Percentiles rank a stretch among this genome's conserved stretches.
Conservation (phyloP, 2,329 filamentous ascomycete species). For the Diaporthe destruens region DNA sequence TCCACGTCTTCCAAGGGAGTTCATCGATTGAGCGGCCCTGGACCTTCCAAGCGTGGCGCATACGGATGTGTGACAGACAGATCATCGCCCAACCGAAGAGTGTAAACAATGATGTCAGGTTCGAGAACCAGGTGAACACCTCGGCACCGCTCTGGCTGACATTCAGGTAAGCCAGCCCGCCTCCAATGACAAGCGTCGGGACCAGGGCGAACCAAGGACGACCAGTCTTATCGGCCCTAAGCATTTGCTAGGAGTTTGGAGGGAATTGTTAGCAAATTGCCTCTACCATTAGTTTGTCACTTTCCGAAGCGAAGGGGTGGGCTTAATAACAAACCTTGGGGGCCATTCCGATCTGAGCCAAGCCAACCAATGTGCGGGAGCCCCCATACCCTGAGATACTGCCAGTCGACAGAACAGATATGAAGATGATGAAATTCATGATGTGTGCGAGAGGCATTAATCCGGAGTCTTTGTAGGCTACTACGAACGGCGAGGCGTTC, state of each 20-base stretch:
- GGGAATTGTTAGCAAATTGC: not conserved
- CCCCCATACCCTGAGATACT: constrained; percentile 58
- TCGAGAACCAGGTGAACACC: constrained; percentile 63
- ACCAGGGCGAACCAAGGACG: constrained; percentile 57
- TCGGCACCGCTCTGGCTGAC: constrained; percentile 54
- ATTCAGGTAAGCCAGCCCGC: constrained; percentile 58
- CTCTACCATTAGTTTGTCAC: not conserved
- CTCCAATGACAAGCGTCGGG: constrained; percentile 64
- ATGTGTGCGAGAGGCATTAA: constrained; percentile 57
- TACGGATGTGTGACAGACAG: constrained; percentile 57
- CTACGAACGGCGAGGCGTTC: constrained; percentile 60
- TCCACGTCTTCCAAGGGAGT: constrained; percentile 58
- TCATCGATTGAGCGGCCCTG: constrained; percentile 53
- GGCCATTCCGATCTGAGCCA: constrained; percentile 58
- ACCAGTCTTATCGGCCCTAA: constrained; percentile 51
- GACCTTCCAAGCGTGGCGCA: constrained; percentile 56
- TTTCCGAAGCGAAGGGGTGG: not conserved
- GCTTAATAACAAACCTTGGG: constrained; percentile 45
- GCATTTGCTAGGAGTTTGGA: constrained; percentile 44
- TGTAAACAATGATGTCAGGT: constrained; percentile 59
- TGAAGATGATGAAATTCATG: constrained; percentile 62
- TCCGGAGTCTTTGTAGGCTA: constrained; percentile 57
- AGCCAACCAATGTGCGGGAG: constrained; percentile 57
- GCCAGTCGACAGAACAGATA: constrained; percentile 59
- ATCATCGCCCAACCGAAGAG: constrained; percentile 60